phyloP scores from a whole-genome alignment of 2,329 filamentous ascomycete genomes.

The Colletotrichum zoysiae region DNA sequence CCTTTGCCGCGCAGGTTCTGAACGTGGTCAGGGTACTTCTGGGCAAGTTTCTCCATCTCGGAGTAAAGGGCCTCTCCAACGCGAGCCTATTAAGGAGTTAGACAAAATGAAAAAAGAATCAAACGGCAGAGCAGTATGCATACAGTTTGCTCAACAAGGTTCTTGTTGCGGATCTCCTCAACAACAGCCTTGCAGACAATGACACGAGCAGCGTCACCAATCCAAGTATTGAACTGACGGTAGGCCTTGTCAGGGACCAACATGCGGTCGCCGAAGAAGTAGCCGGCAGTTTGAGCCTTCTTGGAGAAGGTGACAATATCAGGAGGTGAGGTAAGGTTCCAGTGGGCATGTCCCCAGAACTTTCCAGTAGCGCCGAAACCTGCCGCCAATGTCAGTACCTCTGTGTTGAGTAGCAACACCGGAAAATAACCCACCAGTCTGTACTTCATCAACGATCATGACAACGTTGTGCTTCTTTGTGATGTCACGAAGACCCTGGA shows the following conservation, averaged over 20 bases:
- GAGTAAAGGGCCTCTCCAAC: constrained; percentile 77
- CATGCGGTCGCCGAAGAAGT: constrained; percentile 82
- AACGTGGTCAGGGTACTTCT: constrained; percentile 77
- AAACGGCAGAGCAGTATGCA: not conserved
- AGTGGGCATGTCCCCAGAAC: constrained; percentile 91
- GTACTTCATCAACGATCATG: constrained; percentile 87
- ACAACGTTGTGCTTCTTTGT: constrained; percentile 78
- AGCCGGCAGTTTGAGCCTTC: constrained; percentile 87
- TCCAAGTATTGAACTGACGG: constrained; percentile 91
- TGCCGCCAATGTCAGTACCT: not conserved
- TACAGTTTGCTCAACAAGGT: constrained; percentile 73
- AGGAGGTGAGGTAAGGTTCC: constrained; percentile 77
- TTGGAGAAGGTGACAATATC: constrained; percentile 93
- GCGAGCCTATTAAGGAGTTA: constrained; percentile 52
- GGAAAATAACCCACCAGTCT: constrained; percentile 61
- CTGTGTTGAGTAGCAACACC: not conserved
- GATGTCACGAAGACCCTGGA: constrained; percentile 79
- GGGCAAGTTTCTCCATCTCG: constrained; percentile 72
- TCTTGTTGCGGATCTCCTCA: constrained; percentile 76
- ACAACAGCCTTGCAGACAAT: constrained; percentile 84
- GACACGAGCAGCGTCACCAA: constrained; percentile 83
- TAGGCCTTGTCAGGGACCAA: constrained; percentile 85
- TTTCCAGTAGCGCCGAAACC: constrained; percentile 87
- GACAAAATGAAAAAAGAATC: constrained; percentile 1
- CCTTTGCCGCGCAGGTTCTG: constrained; percentile 82